Conservation (phyloP, 768 basidiomycete genomes). For the Daedalea quercina region DNA sequence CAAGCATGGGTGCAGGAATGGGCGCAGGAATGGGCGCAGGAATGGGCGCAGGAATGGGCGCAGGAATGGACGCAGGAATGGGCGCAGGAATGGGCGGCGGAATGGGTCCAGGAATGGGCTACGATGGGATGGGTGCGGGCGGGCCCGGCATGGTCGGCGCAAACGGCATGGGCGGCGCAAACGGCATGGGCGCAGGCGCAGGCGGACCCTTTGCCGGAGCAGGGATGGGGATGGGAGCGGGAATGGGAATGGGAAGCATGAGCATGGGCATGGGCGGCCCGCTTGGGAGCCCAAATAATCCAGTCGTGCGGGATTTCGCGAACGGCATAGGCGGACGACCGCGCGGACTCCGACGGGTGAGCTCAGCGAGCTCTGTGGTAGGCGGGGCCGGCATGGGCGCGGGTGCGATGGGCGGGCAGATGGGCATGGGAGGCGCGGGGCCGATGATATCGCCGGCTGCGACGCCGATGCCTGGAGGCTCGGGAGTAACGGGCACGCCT, state of each 20-base stretch:
- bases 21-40: background rate
- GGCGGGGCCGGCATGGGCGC: background rate
- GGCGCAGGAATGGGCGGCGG: too few relatives aligned
- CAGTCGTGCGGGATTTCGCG: background rate
- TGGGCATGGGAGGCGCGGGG: background rate
- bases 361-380: background rate
- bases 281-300: background rate
- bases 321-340: background rate
- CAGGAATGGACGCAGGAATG: too few relatives aligned
- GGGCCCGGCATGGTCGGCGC: background rate
- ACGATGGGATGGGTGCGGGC: background rate
- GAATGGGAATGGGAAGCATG: background rate
- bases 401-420: background rate
- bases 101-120: too few relatives aligned
- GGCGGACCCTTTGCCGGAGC: background rate
- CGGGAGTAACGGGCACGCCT: background rate
- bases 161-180: background rate
- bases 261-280: background rate
- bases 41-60: too few relatives aligned
- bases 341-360: conserved; percentile 1
- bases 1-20: conserved; percentile 2
- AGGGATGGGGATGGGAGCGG: background rate
- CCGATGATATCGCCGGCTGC: background rate
- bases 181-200: background rate
- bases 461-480: background rate